These are phyloP conservation scores for Gamsiella multidivaricata DNA, from an alignment of 192 early-diverging fungal genomes.

Conservation along the genomic window DNA sequence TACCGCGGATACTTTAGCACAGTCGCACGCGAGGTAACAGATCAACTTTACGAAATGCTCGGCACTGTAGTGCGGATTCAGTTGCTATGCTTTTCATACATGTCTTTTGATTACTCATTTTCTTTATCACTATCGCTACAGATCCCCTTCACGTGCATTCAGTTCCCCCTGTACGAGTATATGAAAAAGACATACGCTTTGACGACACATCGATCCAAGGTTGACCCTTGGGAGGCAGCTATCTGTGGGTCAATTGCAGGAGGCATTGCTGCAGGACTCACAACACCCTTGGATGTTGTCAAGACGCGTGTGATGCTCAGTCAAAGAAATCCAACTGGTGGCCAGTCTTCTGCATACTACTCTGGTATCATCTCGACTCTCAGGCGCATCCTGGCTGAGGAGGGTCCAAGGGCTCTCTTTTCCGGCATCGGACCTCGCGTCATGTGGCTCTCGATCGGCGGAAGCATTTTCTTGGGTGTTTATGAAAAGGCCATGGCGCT, in stretches of 20 bases:
- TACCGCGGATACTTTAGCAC: conserved; percentile 94
- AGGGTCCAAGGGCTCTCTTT: conserved; percentile 82
- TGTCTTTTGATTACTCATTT: background rate
- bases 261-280: conserved; percentile 88
- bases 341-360: conserved; percentile 65
- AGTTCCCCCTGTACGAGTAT: conserved; percentile 95
- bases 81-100: background rate
- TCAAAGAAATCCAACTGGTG: conserved; percentile 51
- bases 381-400: conserved; percentile 77
- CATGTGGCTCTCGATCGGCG: conserved; percentile 95
- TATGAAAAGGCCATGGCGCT: conserved; percentile 82
- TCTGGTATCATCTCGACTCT: conserved; percentile 78
- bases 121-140: conserved; percentile 11
- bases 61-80: no score
- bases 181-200: conserved; percentile 74
- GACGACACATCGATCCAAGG: conserved; percentile 53
- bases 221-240: conserved; percentile 85
- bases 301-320: conserved; percentile 99
- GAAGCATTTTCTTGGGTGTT: conserved; percentile 93
- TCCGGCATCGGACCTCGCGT: conserved; percentile 94
- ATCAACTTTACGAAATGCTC: no score
- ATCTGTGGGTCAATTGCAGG: conserved; percentile 90
- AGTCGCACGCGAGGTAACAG: conserved; percentile 84
- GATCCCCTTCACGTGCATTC: conserved; percentile 97
- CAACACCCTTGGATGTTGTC: conserved; percentile 95